Percentiles rank a stretch among this genome's conserved stretches.
These are phyloP conservation scores for Candida lessepsii DNA, from an alignment of 805 yeast genomes.

Conservation along the genomic window DNA sequence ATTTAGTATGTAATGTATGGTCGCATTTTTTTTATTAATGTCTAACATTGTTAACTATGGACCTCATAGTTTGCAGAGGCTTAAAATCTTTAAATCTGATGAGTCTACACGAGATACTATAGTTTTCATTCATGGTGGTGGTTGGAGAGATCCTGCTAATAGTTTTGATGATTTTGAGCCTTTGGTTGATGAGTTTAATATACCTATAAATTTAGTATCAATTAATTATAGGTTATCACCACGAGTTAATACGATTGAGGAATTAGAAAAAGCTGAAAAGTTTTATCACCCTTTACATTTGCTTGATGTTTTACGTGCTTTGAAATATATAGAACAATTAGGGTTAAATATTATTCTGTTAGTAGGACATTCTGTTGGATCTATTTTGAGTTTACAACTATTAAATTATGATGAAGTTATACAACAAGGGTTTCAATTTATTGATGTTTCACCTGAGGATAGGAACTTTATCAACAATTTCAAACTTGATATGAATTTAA, in stretches of 20 bases:
- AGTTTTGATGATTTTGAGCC: conserved; percentile 54
- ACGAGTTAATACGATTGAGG: conserved; percentile 20
- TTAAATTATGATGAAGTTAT: conserved; percentile 27
- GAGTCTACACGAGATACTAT: conserved; percentile 24
- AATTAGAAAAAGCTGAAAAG: conserved; percentile 7
- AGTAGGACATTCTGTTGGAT: conserved; percentile 83
- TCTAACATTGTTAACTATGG: conserved; percentile 28
- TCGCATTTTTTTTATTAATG: conserved; percentile 4
- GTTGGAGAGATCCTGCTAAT: conserved; percentile 73
- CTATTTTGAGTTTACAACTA: conserved; percentile 60
- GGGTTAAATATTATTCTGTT: conserved; percentile 19
- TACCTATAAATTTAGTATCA: conserved; percentile 23
- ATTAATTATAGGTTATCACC: conserved; percentile 69
- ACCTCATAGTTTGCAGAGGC: conserved; percentile 28
- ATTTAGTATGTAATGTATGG: background rate
- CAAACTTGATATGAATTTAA: conserved; percentile 1
- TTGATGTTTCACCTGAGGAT: background rate
- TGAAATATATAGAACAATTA: conserved; percentile 28
- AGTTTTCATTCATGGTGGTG: conserved; percentile 82
- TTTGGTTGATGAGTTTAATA: conserved; percentile 8
- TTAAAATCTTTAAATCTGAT: conserved; percentile 26
- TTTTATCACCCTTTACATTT: conserved; percentile 62
- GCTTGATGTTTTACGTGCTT: conserved; percentile 50
- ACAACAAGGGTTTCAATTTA: conserved; percentile 14
- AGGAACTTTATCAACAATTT: background rate